Evolutionary conservation across 2,329 filamentous ascomycete species (phyloP).

Genomic region (Lizonia empirigonia): DNA sequence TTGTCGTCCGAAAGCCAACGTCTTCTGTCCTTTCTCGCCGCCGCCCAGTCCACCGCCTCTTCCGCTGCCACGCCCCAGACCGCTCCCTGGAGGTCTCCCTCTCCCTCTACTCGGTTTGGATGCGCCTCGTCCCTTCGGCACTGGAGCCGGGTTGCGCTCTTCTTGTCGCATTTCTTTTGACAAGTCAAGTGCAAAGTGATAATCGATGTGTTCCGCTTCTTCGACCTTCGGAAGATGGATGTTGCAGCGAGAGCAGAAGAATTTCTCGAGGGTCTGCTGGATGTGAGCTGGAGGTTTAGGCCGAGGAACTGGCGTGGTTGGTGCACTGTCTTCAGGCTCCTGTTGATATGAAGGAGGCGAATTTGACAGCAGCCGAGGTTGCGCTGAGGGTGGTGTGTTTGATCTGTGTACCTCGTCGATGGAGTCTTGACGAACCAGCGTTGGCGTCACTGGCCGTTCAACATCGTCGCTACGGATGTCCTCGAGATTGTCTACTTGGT

Average conservation of each 20-base stretch:
- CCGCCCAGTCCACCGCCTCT: constrained; percentile 10
- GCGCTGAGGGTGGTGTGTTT: constrained; percentile 42
- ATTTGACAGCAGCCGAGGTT: constrained; percentile 23
- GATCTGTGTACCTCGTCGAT: constrained; percentile 19
- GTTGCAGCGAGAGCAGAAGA: constrained; percentile 70
- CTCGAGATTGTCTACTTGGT: constrained; percentile 24
- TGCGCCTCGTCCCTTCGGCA: constrained; percentile 12
- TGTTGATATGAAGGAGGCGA: constrained; percentile 12
- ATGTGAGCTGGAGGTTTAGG: constrained; percentile 8
- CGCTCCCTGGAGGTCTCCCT: constrained; percentile 45
- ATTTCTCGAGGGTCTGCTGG: constrained; percentile 41
- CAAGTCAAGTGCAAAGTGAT: constrained; percentile 91
- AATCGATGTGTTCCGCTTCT: constrained; percentile 82
- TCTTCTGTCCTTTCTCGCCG: constrained; percentile 53
- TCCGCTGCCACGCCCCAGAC: constrained; percentile 15
- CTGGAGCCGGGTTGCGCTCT: constrained; percentile 27
- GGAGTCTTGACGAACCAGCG: constrained; percentile 4
- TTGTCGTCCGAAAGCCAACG: constrained; percentile 50
- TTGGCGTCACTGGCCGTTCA: constrained; percentile 23
- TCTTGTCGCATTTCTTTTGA: constrained; percentile 61
- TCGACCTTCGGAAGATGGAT: constrained; percentile 63
- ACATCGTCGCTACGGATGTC: constrained; percentile 19
- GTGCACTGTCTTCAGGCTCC: neutral
- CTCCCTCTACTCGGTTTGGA: constrained; percentile 38
- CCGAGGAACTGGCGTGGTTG: constrained; percentile 2